Evolutionary conservation across 352 stramenopile genomes (phyloP), one percentile per base, ranked within the genome.

Genomic region (Globisporangium canariense): DNA sequence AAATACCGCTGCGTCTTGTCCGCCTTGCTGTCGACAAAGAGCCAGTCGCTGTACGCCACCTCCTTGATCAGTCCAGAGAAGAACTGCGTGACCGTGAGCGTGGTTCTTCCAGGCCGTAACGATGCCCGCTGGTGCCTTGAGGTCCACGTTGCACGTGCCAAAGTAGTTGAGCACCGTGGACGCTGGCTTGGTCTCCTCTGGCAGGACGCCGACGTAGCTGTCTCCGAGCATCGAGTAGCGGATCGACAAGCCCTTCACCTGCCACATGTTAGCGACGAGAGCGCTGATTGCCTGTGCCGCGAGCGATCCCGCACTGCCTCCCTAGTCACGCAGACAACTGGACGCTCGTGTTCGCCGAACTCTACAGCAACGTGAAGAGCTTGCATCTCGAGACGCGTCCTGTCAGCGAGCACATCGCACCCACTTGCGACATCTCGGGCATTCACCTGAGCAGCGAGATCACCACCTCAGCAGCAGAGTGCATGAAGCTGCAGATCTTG

Each of bases 1-100:
- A 28, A 28, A 28, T 28, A 28, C 1, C 2, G 25, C 25, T 28
- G 25, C 25, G 25, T 2, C 25, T 28, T 28, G 25, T 91, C 82
- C 54, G 51, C 71, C 56, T 81, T 88, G 66, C 76, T 89, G 64
- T 86, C 58, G 59, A 88, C 74, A 56, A 84, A 88, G 11, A 91
- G 54, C 82, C 82, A 91, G 50, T 86, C 69, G 43, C 63, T 66
- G 38, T 62, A 70, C 16, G 78, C 60, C 16, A 74, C 70, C 13
- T 60, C 56, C 36, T 81, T 58, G 32, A 89, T 60, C 45, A 89
- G 47, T 2, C 62, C 43, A 52, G 71, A 65, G 38, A 88, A 71
- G 49, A 91, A 61, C 25, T 87, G 67, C 1, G 66, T 60, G 2
- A 75, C 72, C 1, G 65, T 77, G 50, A 72, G 30, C 2, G 41